These are phyloP conservation scores for Excoecaria agallocha DNA, from an alignment of 345 rosid genomes.

Conservation along the genomic window DNA sequence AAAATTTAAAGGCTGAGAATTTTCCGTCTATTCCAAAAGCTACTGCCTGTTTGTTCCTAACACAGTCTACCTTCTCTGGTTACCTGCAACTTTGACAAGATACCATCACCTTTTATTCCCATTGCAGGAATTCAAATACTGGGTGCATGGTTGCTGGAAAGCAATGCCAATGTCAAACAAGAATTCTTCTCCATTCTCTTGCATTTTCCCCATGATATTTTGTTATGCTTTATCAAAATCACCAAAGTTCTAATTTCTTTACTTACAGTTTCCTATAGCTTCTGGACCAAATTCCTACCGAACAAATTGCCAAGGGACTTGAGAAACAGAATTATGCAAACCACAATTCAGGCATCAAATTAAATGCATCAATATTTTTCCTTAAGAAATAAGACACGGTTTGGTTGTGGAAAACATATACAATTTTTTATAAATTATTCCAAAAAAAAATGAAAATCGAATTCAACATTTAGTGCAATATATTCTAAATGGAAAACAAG, in stretches of 20 bases:
- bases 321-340: not conserved
- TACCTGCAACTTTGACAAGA: not conserved
- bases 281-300: not conserved
- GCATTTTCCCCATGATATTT: not conserved
- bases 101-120: not conserved
- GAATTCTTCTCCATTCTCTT: not conserved
- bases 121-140: not conserved
- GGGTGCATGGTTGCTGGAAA: not conserved
- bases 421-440: no score
- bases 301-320: not conserved
- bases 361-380: no score
- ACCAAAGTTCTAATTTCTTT: not conserved
- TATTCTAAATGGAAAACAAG: not conserved
- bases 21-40: not conserved
- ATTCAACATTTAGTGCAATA: no score
- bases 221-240: not conserved
- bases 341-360: not conserved
- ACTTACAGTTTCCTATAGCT: not conserved
- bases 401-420: no score
- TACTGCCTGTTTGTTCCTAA: not conserved
- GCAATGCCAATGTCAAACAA: no score
- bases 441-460: no score
- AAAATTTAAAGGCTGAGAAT: not conserved
- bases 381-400: no score
- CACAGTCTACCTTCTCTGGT: not conserved